Evolutionary conservation across 495 filamentous ascomycete genomes (phyloP).

Genomic region (Friedmanniomyces simplex): DNA sequence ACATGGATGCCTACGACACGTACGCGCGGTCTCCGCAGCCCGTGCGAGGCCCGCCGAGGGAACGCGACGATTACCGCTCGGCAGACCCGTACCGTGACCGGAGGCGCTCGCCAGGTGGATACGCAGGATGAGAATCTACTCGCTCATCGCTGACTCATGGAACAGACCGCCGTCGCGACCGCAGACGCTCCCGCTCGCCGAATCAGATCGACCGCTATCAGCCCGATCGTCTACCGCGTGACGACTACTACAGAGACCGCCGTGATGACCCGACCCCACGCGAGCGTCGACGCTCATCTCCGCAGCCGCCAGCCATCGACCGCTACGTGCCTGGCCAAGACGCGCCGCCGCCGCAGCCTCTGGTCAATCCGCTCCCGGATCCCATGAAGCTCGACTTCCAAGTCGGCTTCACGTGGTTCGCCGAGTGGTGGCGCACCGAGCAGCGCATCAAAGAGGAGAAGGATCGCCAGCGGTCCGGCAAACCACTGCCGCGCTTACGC

Average conservation of each 20-base stretch:
- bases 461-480: conserved; percentile 64
- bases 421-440: conserved; percentile 90
- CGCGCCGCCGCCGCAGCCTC: conserved; percentile 41
- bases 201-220: conserved; percentile 37
- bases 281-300: conserved; percentile 52
- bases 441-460: conserved; percentile 79
- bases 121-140: not conserved
- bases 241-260: conserved; percentile 56
- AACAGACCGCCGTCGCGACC: conserved; percentile 44
- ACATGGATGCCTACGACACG: conserved; percentile 4
- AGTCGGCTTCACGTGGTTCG: conserved; percentile 92
- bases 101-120: conserved; percentile 13
- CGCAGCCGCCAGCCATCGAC: conserved; percentile 68
- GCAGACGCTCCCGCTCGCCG: conserved; percentile 41
- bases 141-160: conserved; percentile 47
- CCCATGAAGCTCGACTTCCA: conserved; percentile 80
- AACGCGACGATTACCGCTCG: conserved; percentile 19
- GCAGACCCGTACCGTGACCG: conserved; percentile 15
- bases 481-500: conserved; percentile 53
- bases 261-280: conserved; percentile 40
- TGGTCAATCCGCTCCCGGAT: conserved; percentile 65
- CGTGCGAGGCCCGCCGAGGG: conserved; percentile 2
- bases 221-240: conserved; percentile 41
- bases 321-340: conserved; percentile 90
- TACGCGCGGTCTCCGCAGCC: conserved; percentile 13